Evolutionary conservation across 2,329 filamentous ascomycete species (phyloP).

Genomic region (Ascochyta pisi): DNA sequence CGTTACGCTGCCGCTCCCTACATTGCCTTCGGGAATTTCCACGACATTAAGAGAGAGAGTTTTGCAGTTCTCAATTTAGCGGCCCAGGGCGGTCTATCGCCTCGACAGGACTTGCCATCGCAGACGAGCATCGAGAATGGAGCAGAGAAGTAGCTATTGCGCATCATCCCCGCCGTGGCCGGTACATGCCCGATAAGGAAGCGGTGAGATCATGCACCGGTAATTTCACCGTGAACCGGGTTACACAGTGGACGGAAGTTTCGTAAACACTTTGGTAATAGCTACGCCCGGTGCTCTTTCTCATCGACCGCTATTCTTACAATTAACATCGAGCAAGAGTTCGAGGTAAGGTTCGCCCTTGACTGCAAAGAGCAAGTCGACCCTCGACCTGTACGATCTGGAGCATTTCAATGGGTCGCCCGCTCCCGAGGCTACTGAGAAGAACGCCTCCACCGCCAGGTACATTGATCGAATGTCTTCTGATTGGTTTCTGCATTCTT

Average conservation of each 20-base stretch:
- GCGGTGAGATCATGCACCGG: constrained; percentile 9
- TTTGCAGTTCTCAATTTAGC: constrained; percentile 9
- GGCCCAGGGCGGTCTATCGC: constrained; percentile 1
- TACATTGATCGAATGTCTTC: constrained; percentile 7
- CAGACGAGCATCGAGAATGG: constrained; percentile 12
- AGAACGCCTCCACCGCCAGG: constrained; percentile 15
- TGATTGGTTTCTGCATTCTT: not conserved
- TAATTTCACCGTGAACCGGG: constrained; percentile 2
- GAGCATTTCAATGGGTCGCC: constrained; percentile 12
- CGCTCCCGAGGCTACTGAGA: constrained; percentile 16
- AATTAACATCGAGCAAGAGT: constrained; percentile 19
- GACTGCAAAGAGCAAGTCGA: constrained; percentile 21
- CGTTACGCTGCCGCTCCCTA: constrained; percentile 5
- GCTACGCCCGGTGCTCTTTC: not conserved
- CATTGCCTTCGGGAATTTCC: constrained; percentile 12
- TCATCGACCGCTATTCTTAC: constrained; percentile 2
- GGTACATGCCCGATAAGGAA: constrained; percentile 4
- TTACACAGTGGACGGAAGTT: constrained; percentile 6
- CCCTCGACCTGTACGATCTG: constrained; percentile 15
- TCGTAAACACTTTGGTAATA: not conserved
- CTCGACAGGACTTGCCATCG: constrained; percentile 8
- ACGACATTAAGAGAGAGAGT: constrained; percentile 1
- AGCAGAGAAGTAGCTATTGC: constrained; percentile 4
- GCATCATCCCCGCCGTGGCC: not conserved
- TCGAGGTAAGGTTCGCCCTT: constrained; percentile 18